Evolutionary conservation across 352 stramenopile genomes (phyloP), one percentile per base, ranked within the genome.

Genomic region (Achlya hypogyna): DNA sequence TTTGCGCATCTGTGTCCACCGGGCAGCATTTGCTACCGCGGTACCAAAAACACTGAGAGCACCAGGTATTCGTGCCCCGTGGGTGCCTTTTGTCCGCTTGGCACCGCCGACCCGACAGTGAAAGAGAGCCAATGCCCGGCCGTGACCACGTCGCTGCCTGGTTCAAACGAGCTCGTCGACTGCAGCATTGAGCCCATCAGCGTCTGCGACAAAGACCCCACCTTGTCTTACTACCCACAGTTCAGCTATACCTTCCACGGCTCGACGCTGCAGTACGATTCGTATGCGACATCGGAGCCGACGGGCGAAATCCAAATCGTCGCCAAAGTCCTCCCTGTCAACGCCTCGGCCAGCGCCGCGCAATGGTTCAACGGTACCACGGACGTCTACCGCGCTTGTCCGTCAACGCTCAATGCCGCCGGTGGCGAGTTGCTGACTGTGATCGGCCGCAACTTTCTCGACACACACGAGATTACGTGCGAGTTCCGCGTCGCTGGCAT

Each of bases 291-390:
- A 51, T 77, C 74, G 0, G 78, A 75, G 18, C 78, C 80, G 20
- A 95, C 81, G 0, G 84, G 78, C 12, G 91, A 98, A 80, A 78
- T 97, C 35, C 74, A 96, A 56, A 88, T 97, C 16, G 81, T 98
- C 14, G 79, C 84, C 16, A 84, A 96, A 25, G 73, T 98, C 6
- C 82, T 97, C 28, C 92, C 95, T 0, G 88, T 98, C n/a, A 98
- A 98, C 68, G 71, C 85, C 35, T 94, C 84, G 6, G 82, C 82
- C 1, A 93, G 82, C 8, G 78, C 82, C 4, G 40, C 75, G 5
- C 80, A 83, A 31, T 99, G 94, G 95, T 76, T 77, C 25, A 99
- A 99, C 74, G 93, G 98, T 69, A 98, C 95, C 8, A 62, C 98
- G n/a, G 93, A 98, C 69, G 74, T 93, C 2, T 87, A 97, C 38